Conservation (phyloP, 495 filamentous ascomycete species). For the Penicillium arizonense region DNA sequence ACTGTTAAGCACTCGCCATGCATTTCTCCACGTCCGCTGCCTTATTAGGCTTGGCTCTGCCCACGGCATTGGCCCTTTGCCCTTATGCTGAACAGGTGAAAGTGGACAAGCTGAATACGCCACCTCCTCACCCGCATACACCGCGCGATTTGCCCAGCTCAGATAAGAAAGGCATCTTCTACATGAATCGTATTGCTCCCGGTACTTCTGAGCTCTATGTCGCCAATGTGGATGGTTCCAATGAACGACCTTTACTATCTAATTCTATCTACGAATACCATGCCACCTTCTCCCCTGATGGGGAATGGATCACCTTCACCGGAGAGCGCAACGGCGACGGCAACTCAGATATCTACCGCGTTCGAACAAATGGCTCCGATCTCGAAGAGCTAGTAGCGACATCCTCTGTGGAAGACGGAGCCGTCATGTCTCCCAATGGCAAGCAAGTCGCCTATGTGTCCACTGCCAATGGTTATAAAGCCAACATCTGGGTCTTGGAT, state of each 20-base stretch:
- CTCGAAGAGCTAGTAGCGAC: constrained; percentile 21
- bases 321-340: constrained; percentile 29
- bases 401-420: constrained; percentile 24
- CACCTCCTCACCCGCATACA: not conserved
- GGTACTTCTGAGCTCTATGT: constrained; percentile 31
- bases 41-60: constrained; percentile 1
- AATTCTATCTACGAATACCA: constrained; percentile 36
- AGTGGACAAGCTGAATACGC: constrained; percentile 1
- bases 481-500: constrained; percentile 31
- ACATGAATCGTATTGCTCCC: constrained; percentile 37
- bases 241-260: constrained; percentile 28
- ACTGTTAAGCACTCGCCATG: not conserved
- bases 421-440: constrained; percentile 28
- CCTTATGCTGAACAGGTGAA: constrained; percentile 7
- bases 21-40: not conserved
- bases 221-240: constrained; percentile 29
- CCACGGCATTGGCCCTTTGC: constrained; percentile 2
- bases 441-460: constrained; percentile 26
- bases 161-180: constrained; percentile 24
- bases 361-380: constrained; percentile 23
- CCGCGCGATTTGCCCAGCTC: not conserved
- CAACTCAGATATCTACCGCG: constrained; percentile 30
- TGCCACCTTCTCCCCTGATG: constrained; percentile 31
- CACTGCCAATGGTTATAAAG: constrained; percentile 18
- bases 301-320: constrained; percentile 30